These are phyloP conservation scores for Tillandsia leiboldiana DNA, from an alignment of 176 grass and related monocot species.

Conservation along the genomic window DNA sequence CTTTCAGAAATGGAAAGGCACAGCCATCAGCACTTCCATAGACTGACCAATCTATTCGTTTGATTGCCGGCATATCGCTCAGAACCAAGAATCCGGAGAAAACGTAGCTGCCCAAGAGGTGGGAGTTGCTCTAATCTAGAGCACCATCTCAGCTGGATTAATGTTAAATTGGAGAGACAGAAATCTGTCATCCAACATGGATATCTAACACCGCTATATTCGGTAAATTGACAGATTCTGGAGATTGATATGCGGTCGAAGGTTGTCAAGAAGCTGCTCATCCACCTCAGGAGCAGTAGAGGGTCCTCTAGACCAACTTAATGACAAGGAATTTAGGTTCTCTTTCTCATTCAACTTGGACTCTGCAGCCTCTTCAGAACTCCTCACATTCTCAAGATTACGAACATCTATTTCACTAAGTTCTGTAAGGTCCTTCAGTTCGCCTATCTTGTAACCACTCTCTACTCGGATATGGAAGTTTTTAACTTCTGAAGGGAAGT, in stretches of 20 bases:
- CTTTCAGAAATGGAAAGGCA: slow-evolving; percentile 20
- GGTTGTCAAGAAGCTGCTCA: slow-evolving; percentile 5
- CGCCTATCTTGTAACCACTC: slow-evolving; percentile 8
- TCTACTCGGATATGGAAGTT: neutral
- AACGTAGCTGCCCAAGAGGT: slow-evolving; percentile 18
- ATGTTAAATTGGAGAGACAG: neutral
- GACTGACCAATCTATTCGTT: neutral
- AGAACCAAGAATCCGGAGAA: slow-evolving; percentile 11
- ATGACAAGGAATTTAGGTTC: neutral
- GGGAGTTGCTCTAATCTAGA: neutral
- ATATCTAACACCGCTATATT: slow-evolving; percentile 5
- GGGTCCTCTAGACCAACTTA: neutral
- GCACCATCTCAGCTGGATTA: slow-evolving; percentile 6
- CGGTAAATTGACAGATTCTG: neutral
- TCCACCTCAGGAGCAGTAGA: slow-evolving; percentile 1
- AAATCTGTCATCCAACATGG: slow-evolving; percentile 9
- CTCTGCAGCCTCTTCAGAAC: neutral
- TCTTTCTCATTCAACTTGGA: slow-evolving; percentile 10
- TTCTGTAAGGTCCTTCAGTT: slow-evolving; percentile 7
- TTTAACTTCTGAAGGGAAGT: slow-evolving; percentile 25
- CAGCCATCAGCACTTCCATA: neutral
- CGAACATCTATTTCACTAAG: slow-evolving; percentile 9
- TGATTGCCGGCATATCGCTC: neutral
- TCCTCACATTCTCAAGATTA: slow-evolving; percentile 14
- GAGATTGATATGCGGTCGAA: slow-evolving; percentile 7